phyloP scores from a whole-genome alignment of 2,329 filamentous ascomycete genomes.

The Septoria petroselini region DNA sequence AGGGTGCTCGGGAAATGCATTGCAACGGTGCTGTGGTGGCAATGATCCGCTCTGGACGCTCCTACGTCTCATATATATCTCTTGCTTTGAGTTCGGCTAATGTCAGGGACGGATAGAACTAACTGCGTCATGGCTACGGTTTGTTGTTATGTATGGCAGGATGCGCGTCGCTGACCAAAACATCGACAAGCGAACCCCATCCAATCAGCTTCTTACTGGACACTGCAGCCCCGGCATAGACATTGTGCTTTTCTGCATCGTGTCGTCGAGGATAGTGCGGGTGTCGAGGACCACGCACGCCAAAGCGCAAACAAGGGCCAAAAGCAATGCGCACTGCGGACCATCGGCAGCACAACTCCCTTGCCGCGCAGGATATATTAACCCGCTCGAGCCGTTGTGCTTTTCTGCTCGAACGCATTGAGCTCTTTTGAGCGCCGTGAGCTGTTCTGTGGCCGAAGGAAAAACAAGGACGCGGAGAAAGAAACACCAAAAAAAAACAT shows the following conservation, averaged over 20 bases:
- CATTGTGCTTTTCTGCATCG: neutral
- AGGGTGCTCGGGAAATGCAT: conserved; percentile 4
- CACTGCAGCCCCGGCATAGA: neutral
- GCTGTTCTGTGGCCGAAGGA: neutral
- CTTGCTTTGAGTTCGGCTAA: conserved; percentile 3
- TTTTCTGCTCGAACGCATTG: neutral
- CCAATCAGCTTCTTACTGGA: neutral
- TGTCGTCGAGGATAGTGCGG: conserved; percentile 3
- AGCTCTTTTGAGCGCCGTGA: neutral
- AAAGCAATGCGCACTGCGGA: neutral
- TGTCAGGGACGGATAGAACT: neutral
- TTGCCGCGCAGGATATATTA: conserved; percentile 3
- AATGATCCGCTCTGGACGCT: neutral
- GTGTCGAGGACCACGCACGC: neutral
- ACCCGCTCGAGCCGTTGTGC: neutral
- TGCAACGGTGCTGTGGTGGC: neutral
- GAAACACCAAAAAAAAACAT: neutral
- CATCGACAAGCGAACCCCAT: neutral
- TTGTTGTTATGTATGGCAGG: neutral
- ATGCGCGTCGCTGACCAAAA: neutral
- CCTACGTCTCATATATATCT: conserved; percentile 1
- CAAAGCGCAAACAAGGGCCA: neutral
- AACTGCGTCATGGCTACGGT: neutral
- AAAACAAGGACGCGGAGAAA: neutral
- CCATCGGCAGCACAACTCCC: neutral